Evolutionary conservation across 2,329 filamentous ascomycete genomes (phyloP).

Genomic region (Pseudogymnoascus sp.): DNA sequence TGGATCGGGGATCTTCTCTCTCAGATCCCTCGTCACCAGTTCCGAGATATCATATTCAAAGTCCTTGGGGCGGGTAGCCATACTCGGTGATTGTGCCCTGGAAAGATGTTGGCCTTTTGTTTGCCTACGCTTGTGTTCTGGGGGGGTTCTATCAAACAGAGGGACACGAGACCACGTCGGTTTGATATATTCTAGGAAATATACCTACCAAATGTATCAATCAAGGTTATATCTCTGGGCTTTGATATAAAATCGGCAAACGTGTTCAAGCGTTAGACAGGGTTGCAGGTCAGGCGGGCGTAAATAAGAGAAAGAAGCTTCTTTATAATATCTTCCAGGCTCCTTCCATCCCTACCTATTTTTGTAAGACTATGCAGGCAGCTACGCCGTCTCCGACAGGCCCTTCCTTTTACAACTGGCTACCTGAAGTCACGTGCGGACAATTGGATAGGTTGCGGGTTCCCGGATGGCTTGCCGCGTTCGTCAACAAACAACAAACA

Average conservation of each 20-base stretch:
- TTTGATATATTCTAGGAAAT: neutral
- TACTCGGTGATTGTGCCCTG: neutral
- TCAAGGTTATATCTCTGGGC: neutral
- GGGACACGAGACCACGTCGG: neutral
- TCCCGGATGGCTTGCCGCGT: neutral
- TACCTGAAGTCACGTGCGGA: neutral
- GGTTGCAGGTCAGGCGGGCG: neutral
- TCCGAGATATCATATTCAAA: neutral
- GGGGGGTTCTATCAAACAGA: neutral
- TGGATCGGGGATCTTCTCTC: neutral
- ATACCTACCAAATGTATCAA: neutral
- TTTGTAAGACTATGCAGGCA: neutral
- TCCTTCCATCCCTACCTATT: neutral
- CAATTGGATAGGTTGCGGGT: too few relatives aligned
- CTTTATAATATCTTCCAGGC: neutral
- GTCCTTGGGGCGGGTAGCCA: neutral
- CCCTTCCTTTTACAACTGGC: neutral
- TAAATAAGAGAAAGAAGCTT: neutral
- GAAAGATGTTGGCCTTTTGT: neutral
- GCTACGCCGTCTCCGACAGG: neutral
- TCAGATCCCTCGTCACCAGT: neutral
- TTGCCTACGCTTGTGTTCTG: neutral
- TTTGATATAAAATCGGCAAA: neutral
- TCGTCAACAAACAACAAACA: neutral
- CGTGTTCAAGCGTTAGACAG: neutral